phyloP scores from a whole-genome alignment of 2,329 filamentous ascomycete genomes.

The Calonectria multiphialidica region DNA sequence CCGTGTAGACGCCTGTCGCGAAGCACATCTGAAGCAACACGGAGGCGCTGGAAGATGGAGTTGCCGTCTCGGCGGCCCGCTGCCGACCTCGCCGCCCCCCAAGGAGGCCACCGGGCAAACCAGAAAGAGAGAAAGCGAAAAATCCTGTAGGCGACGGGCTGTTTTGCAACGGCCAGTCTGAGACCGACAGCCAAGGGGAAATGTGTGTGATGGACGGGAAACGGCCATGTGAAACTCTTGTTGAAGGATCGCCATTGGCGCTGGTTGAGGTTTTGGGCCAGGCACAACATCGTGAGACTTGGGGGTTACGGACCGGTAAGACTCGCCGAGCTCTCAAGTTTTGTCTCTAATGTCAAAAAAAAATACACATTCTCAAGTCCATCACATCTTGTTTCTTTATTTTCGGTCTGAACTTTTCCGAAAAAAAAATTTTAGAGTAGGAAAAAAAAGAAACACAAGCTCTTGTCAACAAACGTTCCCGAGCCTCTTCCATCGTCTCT shows the following conservation, averaged over 20 bases:
- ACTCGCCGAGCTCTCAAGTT: not conserved
- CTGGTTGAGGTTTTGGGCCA: constrained; percentile 14
- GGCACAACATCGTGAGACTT: not conserved
- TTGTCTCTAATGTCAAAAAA: not conserved
- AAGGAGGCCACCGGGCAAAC: not conserved
- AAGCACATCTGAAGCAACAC: constrained; percentile 43
- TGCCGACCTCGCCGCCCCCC: not conserved
- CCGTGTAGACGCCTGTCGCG: constrained; percentile 12
- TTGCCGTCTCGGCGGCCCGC: constrained; percentile 28
- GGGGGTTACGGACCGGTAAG: not conserved
- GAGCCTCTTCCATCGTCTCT: not conserved
- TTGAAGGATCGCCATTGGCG: constrained; percentile 24
- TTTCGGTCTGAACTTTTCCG: not conserved
- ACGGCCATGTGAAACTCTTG: constrained; percentile 12
- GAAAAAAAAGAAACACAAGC: not conserved
- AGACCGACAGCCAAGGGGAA: not conserved
- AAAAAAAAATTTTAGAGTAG: too few species aligned
- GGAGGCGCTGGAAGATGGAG: constrained; percentile 32
- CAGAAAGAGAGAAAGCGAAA: not conserved
- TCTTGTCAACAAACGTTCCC: not conserved
- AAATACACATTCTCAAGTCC: not conserved
- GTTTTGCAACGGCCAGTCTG: not conserved
- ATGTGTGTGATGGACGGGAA: not conserved
- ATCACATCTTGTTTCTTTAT: not conserved
- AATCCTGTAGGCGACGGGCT: not conserved